phyloP scores from a whole-genome alignment of 306 rosid genomes.

The Amphicarpaea edgeworthii region DNA sequence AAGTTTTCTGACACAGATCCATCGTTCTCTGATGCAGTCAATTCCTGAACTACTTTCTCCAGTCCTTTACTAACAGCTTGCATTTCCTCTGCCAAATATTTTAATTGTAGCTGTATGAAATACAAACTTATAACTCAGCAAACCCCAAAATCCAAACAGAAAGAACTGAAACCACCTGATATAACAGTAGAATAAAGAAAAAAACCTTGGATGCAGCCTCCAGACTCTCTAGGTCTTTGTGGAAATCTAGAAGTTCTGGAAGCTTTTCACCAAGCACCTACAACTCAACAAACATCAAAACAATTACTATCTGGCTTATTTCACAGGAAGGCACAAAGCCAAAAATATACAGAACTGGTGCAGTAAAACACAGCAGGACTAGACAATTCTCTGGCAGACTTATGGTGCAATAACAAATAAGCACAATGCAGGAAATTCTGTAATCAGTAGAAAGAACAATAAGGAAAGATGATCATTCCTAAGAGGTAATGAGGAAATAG shows the following conservation, averaged over 20 bases:
- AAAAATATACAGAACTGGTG: neutral
- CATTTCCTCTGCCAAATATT: conserved; percentile 99
- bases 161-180: conserved; percentile 24
- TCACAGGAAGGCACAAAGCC: neutral
- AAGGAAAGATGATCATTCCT: conserved; percentile 2
- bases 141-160: conserved; percentile 33
- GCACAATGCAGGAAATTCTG: neutral
- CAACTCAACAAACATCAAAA: conserved; percentile 49
- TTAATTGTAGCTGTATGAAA: conserved; percentile 83
- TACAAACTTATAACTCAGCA: conserved; percentile 38
- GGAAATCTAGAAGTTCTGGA: conserved; percentile 91
- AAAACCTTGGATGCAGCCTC: conserved; percentile 87
- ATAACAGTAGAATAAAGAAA: conserved; percentile 34
- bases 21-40: conserved; percentile 87
- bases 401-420: neutral
- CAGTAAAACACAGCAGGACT: neutral
- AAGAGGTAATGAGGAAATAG: neutral
- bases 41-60: conserved; percentile 93
- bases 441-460: neutral
- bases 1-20: conserved; percentile 78
- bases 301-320: conserved; percentile 26
- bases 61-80: conserved; percentile 94
- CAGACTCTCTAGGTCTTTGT: conserved; percentile 72
- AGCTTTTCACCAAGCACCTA: conserved; percentile 93
- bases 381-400: neutral